Evolutionary conservation across 345 rosid species (phyloP), one percentile per base, ranked within the genome.

Genomic region (Firmiana major): DNA sequence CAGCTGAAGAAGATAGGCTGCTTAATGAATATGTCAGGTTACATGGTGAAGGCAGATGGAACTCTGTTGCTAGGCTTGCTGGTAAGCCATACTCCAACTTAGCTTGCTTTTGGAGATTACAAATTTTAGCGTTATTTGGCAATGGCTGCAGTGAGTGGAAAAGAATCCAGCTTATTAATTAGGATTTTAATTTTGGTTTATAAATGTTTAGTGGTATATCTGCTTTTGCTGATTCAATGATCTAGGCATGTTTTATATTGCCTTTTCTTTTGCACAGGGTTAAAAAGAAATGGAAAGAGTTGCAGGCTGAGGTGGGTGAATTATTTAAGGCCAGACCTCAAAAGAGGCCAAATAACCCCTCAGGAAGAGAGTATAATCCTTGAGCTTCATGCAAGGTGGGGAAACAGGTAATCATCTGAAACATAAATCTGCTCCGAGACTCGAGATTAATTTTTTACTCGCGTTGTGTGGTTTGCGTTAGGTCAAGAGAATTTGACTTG

Each of bases 261-360:
- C n/a, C n/a, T n/a, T n/a, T n/a, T 38, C 6, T 38, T 38, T 38
- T 60, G 15, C 46, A 46, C 74, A 92, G 97, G 95, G 17, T 79
- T 94, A 80, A 94, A 89, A 73, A 94, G 97, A 85, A 91, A 94
- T 81, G 98, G 98, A 9, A 92, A 94, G 83, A 94, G 98, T 69
- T 94, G 97, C 64, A 91, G 98, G 68, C 63, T 94, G 84, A 92
- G 98, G 80, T 94, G 98, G 98, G 97, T 94, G 77, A 94, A 94
- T 78, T 94, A 94, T 81, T 42, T 94, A 48, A 92, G 98, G 88
- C 98, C 97, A 48, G 98, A 92, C 85, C 89, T 94, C 34, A 94
- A 94, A 89, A 92, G 92, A 63, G 98, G 98, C 0, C 97, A 88
- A 65, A 92, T 94, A 60, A 94, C 98, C 22, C 97, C 97, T n/a